Base-by-base conservation (phyloP, 2,329 filamentous ascomycete genomes). In the Alternaria metachromatica region DNA sequence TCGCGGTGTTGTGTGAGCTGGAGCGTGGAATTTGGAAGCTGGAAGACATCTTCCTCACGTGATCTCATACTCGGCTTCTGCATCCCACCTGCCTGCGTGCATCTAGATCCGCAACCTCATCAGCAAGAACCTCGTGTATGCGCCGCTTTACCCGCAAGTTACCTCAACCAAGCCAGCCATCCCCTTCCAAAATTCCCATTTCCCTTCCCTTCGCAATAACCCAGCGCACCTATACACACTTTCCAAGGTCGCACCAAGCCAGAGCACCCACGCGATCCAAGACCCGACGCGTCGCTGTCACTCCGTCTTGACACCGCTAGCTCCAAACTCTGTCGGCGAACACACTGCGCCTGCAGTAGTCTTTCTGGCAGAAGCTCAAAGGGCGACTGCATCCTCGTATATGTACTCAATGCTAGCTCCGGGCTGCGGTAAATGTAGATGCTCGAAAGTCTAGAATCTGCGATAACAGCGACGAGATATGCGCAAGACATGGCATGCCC, bases 361-460 rank as follows among this genome's bases (percentile, higher is more conserved):
- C 20, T 12, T 12, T 10, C 20, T 21, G n/a, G 43, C 20, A 21
- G 23, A 37, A 37, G 37, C 30, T 33, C 6, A 8, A 33, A 33
- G 30, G 30, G 30, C 23, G 15, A n/a, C 25, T 56, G 46, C 33
- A 21, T 30, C 9, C 59, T 53, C 59, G 59, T 62, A 57, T 57
- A 57, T 28, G 46, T 58, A 62, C 59, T 62, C 59, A 57, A 48
- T 18, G 6, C 46, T 62, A 57, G 59, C 23, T 33, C 37, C 23
- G n/a, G 30, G 15, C 15, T 13, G 33, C 9, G 58, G 20, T 28
- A 20, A 8, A 46, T 18, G 20, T 28, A 20, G 3, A 46, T n/a
- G 23, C 28, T 49, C 10, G 6, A 7, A 33, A 55, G 50, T 44
- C 50, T 60, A 60, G 43, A 53, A 30, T 30, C 28, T 30, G 28